Evolutionary conservation across 2,329 filamentous ascomycete species (phyloP).

Genomic region (Cadophora sp.): DNA sequence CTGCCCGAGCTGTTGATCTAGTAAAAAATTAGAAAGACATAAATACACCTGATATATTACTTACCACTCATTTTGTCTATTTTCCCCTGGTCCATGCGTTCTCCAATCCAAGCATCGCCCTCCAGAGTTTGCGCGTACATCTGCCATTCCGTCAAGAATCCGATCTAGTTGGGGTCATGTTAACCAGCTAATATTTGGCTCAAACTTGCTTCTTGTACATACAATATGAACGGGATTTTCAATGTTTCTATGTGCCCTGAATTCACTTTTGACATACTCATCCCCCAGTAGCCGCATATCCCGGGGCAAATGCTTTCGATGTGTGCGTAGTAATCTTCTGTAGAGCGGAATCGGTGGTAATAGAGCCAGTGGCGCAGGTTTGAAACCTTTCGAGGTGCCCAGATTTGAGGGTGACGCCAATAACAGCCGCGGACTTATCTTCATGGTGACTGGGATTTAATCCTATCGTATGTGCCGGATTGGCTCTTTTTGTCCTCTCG

Average conservation of each 20-base stretch:
- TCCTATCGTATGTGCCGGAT: background rate
- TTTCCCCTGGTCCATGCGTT: conserved; percentile 82
- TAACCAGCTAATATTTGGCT: conserved; percentile 21
- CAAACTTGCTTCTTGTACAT: conserved; percentile 43
- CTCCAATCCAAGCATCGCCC: conserved; percentile 83
- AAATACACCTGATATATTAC: conserved; percentile 42
- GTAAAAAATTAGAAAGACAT: background rate
- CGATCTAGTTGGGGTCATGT: conserved; percentile 67
- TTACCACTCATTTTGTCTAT: conserved; percentile 93
- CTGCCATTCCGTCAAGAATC: conserved; percentile 97
- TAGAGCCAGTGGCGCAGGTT: conserved; percentile 41
- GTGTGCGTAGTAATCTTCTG: conserved; percentile 82
- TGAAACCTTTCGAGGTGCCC: conserved; percentile 35
- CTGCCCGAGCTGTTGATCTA: conserved; percentile 92
- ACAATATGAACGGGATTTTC: conserved; percentile 95
- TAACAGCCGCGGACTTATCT: conserved; percentile 33
- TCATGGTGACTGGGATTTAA: conserved; percentile 33
- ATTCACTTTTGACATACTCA: conserved; percentile 92
- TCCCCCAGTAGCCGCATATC: conserved; percentile 87
- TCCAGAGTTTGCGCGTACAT: conserved; percentile 92
- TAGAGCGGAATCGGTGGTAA: conserved; percentile 75
- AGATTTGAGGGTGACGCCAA: conserved; percentile 37
- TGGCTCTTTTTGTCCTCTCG: background rate
- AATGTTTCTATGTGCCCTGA: conserved; percentile 79
- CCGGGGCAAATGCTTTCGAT: conserved; percentile 76